These are phyloP conservation scores for Pythium oligandrum DNA, from an alignment of 352 stramenopile genomes.

Conservation along the genomic window DNA sequence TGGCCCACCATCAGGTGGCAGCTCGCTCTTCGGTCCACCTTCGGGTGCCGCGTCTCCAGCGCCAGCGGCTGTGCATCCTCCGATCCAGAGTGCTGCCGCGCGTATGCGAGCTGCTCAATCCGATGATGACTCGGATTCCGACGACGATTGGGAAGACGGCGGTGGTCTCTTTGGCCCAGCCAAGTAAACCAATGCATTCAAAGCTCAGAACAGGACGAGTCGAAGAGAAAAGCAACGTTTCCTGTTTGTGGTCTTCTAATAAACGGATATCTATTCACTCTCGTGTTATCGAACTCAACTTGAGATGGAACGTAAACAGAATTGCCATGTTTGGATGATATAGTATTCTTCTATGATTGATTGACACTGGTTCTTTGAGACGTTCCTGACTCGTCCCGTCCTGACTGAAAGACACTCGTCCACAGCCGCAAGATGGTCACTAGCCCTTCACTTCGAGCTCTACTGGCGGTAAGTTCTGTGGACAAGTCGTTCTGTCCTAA, in stretches of 20 bases:
- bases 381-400: too few species aligned
- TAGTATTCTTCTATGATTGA: constrained; percentile 1
- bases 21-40: constrained; percentile 20
- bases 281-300: too few species aligned
- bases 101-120: constrained; percentile 38
- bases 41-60: constrained; percentile 7
- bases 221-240: too few species aligned
- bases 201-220: too few species aligned
- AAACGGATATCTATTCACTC: too few species aligned
- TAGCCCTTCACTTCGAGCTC: too few species aligned
- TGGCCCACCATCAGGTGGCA: constrained; percentile 1
- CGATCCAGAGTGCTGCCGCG: constrained; percentile 42
- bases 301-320: too few species aligned
- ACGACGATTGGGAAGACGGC: constrained; percentile 55
- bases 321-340: background rate
- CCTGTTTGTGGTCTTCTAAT: too few species aligned
- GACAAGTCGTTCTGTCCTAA: too few species aligned
- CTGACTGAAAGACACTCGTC: too few species aligned
- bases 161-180: constrained; percentile 56
- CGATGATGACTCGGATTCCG: constrained; percentile 38
- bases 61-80: constrained; percentile 26
- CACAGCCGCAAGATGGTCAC: too few species aligned
- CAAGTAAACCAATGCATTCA: constrained; percentile 3
- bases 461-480: too few species aligned
- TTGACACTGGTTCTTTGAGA: background rate